Evolutionary conservation across 345 rosid genomes (phyloP), one percentile per base, ranked within the genome.

Genomic region (Corchorus olitorius): DNA sequence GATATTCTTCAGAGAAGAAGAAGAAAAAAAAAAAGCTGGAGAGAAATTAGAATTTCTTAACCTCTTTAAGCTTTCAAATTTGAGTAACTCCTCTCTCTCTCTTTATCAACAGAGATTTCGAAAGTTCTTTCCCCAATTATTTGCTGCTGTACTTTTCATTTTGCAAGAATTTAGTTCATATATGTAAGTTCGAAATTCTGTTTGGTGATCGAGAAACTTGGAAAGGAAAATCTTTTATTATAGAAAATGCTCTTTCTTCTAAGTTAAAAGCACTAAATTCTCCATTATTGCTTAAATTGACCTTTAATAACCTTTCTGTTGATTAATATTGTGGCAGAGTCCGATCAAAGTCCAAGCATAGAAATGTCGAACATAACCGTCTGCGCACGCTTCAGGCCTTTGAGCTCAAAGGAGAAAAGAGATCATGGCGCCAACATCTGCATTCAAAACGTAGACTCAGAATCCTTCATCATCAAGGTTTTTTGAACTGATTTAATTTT

Each of bases 341-440:
- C 35, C 52, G 13, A 53, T 64, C 34, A 49, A 19, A n/a, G 52
- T 64, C 62, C 33, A 52, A 60, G 55, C 27, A 27, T 41, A 45
- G 73, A 41, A 52, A 87, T 88, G 91, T 79, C 94, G 35, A 92
- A 85, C 63, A 75, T 91, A 49, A 90, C 93, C 3, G 93, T 94
- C 16, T 94, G 97, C 64, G 89, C 88, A 68, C 92, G 98, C 55
- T 89, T 94, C 80, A 79, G 98, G 85, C 97, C 98, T 6, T 62
- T 90, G 78, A 92, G 88, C 76, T 77, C 91, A 1, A 88, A 81
- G 76, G 97, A 94, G 88, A 83, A 80, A 73, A 84, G 76, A 41
- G 93, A 86, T 15, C 79, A 55, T 65, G 81, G 87, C 6, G 90
- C 86, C 52, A 73, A 83, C 37, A 81, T 87, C 55, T 88, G 92